phyloP scores from a whole-genome alignment of 2,329 filamentous ascomycete genomes.

The Calonectria naviculata region DNA sequence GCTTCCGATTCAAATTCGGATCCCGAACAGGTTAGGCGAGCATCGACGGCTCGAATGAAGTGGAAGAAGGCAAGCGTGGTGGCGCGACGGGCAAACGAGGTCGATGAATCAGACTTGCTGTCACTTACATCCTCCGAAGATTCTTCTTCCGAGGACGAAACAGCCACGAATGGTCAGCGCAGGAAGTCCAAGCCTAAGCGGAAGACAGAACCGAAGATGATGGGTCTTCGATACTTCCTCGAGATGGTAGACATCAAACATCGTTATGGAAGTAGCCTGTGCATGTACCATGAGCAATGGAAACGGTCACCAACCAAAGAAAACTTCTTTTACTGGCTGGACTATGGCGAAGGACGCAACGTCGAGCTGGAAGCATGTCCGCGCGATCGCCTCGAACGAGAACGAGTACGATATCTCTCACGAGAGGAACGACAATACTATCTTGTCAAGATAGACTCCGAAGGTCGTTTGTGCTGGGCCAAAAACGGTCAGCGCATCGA shows the following conservation, averaged over 20 bases:
- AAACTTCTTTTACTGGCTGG: conserved; percentile 96
- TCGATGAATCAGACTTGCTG: conserved; percentile 59
- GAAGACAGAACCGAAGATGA: conserved; percentile 77
- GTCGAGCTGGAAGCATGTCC: conserved; percentile 79
- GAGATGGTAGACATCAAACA: conserved; percentile 91
- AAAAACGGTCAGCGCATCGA: conserved; percentile 84
- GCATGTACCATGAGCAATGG: conserved; percentile 87
- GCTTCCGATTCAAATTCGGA: conserved; percentile 22
- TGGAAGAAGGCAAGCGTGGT: conserved; percentile 82
- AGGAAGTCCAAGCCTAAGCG: conserved; percentile 65
- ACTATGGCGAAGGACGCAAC: conserved; percentile 79
- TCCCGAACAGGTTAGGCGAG: conserved; percentile 23
- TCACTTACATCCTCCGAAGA: conserved; percentile 43
- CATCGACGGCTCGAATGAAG: conserved; percentile 67
- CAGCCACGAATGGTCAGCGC: conserved; percentile 51
- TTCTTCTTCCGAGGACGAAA: conserved; percentile 50
- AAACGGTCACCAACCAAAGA: conserved; percentile 80
- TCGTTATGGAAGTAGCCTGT: conserved; percentile 85
- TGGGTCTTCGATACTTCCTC: conserved; percentile 87
- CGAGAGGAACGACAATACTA: conserved; percentile 86
- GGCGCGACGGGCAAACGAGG: conserved; percentile 77
- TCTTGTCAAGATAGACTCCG: conserved; percentile 78
- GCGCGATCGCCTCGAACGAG: conserved; percentile 78
- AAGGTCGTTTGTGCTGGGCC: conserved; percentile 86
- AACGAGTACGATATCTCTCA: conserved; percentile 86